Evolutionary conservation across 352 stramenopile species (phyloP), one percentile per base, ranked within the genome.

Genomic region (Globisporangium polare): DNA sequence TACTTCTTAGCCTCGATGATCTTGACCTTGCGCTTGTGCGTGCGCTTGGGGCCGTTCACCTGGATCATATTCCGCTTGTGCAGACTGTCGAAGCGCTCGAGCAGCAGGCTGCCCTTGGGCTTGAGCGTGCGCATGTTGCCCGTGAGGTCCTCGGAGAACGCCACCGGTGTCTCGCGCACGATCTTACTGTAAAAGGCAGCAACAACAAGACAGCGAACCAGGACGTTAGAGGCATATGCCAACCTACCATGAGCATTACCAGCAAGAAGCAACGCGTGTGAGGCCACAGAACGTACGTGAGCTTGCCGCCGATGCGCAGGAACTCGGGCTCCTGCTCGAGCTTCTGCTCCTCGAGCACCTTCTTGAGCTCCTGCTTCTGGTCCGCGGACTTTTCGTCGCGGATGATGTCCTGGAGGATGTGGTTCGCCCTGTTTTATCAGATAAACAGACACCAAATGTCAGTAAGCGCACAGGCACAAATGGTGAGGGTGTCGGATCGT

Each of bases 41-140:
- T 84, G 63, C 77, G 73, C 52, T 71, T 75, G n/a, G 78, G 76
- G 35, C 78, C 68, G 37, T 85, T 87, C 59, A 90, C 77, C 47
- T 90, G 70, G 59, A 95, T 89, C 80, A 88, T 74, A 69, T 94
- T 95, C 60, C 86, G 84, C 74, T 92, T 91, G 80, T 92, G 86
- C 53, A 95, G 65, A 74, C 80, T 92, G 68, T 95, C 86, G 65
- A 88, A 94, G 33, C 86, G 83, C 59, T 95, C 86, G 47, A 92
- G 68, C 20, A 95, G 68, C 42, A 83, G 79, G 59, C 89, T 77
- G 53, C 84, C 83, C 75, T 93, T 95, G 15, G 83, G 86, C 61
- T 89, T 89, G 13, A 93, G 70, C 33, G 76, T 82, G 41, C 86
- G 84, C 55, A 94, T 73, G 61, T 81, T 92, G 54, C 86, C 86